Percentiles rank a stretch among this genome's conserved stretches.
Conservation (phyloP, 108 stramenopile species). For the Cafeteria roenbergensis region DNA sequence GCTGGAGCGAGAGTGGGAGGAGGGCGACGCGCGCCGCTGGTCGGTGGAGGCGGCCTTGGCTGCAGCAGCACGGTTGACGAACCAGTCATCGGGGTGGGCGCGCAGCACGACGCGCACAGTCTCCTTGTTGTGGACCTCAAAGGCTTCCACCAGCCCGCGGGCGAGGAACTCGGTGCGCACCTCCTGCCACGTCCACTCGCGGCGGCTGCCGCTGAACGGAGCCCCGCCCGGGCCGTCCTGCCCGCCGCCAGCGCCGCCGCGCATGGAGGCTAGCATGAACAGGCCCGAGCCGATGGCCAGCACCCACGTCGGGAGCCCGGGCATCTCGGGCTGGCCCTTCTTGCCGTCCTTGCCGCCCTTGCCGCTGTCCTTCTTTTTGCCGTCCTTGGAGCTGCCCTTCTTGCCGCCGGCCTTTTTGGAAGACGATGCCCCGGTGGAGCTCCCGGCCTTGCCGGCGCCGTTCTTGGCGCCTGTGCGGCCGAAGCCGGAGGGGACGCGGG, state of each 20-base stretch:
- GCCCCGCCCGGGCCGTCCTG: no score
- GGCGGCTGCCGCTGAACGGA: slow-evolving; percentile 9
- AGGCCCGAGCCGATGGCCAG: slow-evolving; percentile 4
- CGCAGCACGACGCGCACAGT: slow-evolving; percentile 23
- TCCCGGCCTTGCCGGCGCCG: neutral
- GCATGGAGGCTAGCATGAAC: neutral
- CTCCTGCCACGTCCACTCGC: slow-evolving; percentile 46
- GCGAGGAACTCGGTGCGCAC: slow-evolving; percentile 35
- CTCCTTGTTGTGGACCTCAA: slow-evolving; percentile 37
- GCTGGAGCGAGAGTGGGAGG: neutral
- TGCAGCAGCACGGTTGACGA: neutral
- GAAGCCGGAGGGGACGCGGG: slow-evolving; percentile 6
- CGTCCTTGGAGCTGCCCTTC: neutral
- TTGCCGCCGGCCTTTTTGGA: neutral
- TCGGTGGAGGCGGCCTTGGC: slow-evolving; percentile 2
- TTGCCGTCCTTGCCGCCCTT: neutral
- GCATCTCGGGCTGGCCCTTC: neutral
- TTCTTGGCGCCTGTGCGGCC: slow-evolving; percentile 9
- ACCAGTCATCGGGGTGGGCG: neutral
- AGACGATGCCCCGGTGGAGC: no score
- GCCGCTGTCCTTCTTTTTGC: neutral
- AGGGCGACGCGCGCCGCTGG: no score
- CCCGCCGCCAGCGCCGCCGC: slow-evolving; percentile 1
- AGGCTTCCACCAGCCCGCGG: slow-evolving; percentile 35
- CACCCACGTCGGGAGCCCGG: neutral